Evolutionary conservation across 1,284 basidiomycete genomes (phyloP).

Genomic region (Anthracocystis walkeri): DNA sequence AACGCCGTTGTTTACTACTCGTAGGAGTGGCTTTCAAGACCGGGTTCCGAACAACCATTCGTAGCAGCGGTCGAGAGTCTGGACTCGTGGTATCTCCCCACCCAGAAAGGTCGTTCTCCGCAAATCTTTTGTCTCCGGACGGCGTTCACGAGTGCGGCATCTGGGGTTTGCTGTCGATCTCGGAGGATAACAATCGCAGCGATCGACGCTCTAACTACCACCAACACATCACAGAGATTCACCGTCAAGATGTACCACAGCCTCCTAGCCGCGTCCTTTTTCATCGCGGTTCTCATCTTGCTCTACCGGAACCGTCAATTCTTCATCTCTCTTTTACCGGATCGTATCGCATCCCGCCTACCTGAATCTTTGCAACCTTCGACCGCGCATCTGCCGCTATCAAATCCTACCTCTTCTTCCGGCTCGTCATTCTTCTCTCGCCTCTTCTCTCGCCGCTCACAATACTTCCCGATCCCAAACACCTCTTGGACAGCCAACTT

Average conservation of each 20-base stretch:
- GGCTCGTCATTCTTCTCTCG: not conserved
- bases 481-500: constrained; percentile 53
- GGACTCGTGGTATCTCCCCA: too few relatives aligned
- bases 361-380: constrained; percentile 14
- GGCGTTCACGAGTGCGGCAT: not conserved
- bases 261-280: constrained; percentile 36
- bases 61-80: too few relatives aligned
- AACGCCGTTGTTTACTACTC: too few relatives aligned
- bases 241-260: constrained; percentile 40
- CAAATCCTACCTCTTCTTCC: not conserved
- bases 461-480: constrained; percentile 17
- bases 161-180: not conserved
- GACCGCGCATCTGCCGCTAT: constrained; percentile 1
- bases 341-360: constrained; percentile 15
- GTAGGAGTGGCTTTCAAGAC: too few relatives aligned
- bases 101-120: too few relatives aligned
- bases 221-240: not conserved
- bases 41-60: too few relatives aligned
- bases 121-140: not conserved
- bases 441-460: not conserved
- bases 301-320: constrained; percentile 34
- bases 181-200: not conserved
- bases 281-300: constrained; percentile 35
- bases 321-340: constrained; percentile 33
- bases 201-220: not conserved